phyloP scores from a whole-genome alignment of 2,329 filamentous ascomycete genomes.

The Fusarium sp. region DNA sequence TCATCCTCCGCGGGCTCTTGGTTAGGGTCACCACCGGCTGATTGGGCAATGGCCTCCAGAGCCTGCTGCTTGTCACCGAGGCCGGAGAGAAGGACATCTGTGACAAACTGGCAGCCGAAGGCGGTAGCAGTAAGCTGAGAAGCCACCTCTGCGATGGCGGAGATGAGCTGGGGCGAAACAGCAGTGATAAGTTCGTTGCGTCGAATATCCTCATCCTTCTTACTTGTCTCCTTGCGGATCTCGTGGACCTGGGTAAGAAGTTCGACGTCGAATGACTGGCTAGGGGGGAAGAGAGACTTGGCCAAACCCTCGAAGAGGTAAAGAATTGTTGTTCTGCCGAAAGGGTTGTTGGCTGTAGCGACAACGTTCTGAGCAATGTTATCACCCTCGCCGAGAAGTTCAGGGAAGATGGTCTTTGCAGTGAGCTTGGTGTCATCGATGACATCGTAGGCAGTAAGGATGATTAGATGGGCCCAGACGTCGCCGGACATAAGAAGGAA shows the following conservation, averaged over 20 bases:
- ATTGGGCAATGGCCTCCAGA: slow-evolving; percentile 76
- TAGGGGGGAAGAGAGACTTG: slow-evolving; percentile 71
- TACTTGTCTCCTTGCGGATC: slow-evolving; percentile 86
- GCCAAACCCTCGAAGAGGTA: slow-evolving; percentile 83
- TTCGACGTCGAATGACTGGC: slow-evolving; percentile 75
- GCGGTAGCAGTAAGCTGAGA: slow-evolving; percentile 77
- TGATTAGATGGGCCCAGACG: slow-evolving; percentile 80
- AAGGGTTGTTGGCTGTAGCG: slow-evolving; percentile 73
- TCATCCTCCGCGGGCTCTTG: slow-evolving; percentile 59
- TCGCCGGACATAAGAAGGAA: slow-evolving; percentile 89
- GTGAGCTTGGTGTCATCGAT: slow-evolving; percentile 94
- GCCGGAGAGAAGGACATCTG: slow-evolving; percentile 83
- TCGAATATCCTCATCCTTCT: slow-evolving; percentile 86
- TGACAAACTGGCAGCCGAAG: slow-evolving; percentile 89
- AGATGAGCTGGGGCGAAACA: slow-evolving; percentile 80
- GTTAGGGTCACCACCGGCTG: slow-evolving; percentile 69
- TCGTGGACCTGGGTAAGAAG: slow-evolving; percentile 82
- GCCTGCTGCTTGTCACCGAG: slow-evolving; percentile 82
- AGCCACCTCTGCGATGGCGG: slow-evolving; percentile 77
- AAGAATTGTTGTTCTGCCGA: slow-evolving; percentile 76
- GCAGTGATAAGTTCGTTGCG: slow-evolving; percentile 81
- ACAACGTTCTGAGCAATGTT: slow-evolving; percentile 74
- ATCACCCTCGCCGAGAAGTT: slow-evolving; percentile 81
- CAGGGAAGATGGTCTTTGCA: slow-evolving; percentile 86
- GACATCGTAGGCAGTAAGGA: slow-evolving; percentile 89